Base-by-base conservation (phyloP, 257 asterid species). In the Solanum medicagineum region DNA sequence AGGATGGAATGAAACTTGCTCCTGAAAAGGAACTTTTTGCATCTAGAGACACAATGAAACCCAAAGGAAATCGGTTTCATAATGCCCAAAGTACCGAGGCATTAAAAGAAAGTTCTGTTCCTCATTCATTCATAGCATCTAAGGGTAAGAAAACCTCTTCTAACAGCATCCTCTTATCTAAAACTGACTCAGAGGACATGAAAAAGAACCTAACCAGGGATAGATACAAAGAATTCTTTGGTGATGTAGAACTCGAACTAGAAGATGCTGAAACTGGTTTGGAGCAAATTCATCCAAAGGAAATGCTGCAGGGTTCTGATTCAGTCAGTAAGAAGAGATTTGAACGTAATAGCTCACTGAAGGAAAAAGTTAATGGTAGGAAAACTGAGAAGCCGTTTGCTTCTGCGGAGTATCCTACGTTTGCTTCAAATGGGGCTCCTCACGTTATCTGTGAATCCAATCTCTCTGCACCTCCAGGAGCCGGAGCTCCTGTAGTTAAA, bases 141-240 rank as follows among this genome's bases (percentile, higher is more conserved):
- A 91, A 91, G 88, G 89, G 81, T 73, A 91, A 92, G 86, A 94
- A 91, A 89, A 69, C 85, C 81, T 89, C 92, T 59, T 87, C 86
- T 74, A 44, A 89, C 66, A 87, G 81, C 57, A 54, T 80, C 82
- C 80, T 74, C 70, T 17, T 81, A 26, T 79, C 95, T 84, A 94
- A 90, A 91, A 91, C 86, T 54, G 90, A 88, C 81, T 83, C 90
- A 56, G 92, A 83, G 66, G 93, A 88, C 90, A 86, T 79, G 83
- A 91, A 87, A 71, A 95, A 89, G 92, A 87, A 85, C 87, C 91
- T 81, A 86, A 89, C 90, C 40, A 84, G 87, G 86, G 95, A 94
- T 88, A 91, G 88, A 87, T 93, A 92, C 87, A 92, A 87, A 89
- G 98, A 94, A 63, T 89, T 95, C 80, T 94, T 94, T 71, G 99